Evolutionary conservation across 164 flowering plant genomes (phyloP), one percentile per base, ranked within the genome.

Genomic region (Magnolia officinalis): DNA sequence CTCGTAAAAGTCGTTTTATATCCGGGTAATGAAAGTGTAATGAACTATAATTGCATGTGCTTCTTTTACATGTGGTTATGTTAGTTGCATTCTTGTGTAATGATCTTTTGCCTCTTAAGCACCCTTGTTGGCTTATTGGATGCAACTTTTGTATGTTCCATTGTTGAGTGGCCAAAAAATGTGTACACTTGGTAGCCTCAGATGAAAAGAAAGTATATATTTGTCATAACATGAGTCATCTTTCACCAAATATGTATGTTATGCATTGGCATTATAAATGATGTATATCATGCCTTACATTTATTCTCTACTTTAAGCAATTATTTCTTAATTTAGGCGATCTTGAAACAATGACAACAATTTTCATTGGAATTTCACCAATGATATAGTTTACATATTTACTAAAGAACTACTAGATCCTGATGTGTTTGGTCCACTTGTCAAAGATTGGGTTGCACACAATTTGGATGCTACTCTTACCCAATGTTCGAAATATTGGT

Each of bases 1-100:
- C 92, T 67, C 91, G 99, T 52, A 96, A 96, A 87, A 85, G 92
- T 67, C 99, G 99, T 82, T 96, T 96, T 85, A 92, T 96, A 86
- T 88, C 99, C 45, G 99, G 99, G 99, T 96, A 92, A 87, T 77
- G 23, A 69, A 67, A 63, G 24, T 31, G 21, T 13, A 10, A 21
- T 31, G 29, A 10, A 65, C 31, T 64, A 4, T 65, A n/a, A 21
- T 70, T 20, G 21, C 26, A 19, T 64, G 21, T 64, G 67, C 26
- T n/a, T 64, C 9, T 64, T 64, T 64, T 64, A 64, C 19, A 21
- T 64, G 9, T 20, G 67, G 13, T 64, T 64, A 64, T 64, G 67
- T 10, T 16, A 55, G 13, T 16, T 9, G 61, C 16, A 55, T 10
- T 55, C 2, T 55, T 55, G 18, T 55, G 61, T 16, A 55, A 10